Base-by-base conservation (phyloP, 371 early-diverging fungal species). In the Batrachochytrium dendrobatidis region DNA sequence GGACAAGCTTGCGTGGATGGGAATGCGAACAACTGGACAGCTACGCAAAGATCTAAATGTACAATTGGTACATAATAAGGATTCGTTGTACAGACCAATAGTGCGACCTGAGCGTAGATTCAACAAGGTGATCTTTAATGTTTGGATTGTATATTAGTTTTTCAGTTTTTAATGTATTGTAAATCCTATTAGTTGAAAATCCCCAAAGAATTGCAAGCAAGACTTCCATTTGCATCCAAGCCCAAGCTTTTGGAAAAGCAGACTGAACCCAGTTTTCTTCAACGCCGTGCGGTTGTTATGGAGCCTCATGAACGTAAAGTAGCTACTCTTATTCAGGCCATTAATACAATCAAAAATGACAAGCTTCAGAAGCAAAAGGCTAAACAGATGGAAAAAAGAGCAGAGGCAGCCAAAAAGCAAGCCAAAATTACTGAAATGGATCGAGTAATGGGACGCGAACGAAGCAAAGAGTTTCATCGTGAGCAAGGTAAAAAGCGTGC, bases 241-340 rank as follows among this genome's bases (percentile, higher is more conserved):
- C 94, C 93, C 62, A 95, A 93, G 75, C 46, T 78, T 5, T 31
- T 75, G 29, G 55, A 66, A 1, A 71, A 82, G 55, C 68, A 76
- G 55, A 73, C 73, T 58, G 72, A 74, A 28, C 74, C 73, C 5
- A 53, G 66, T 5, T 81, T 82, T 50, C 51, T 83, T 46, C 69
- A 77, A 58, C 82, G 85, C 46, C 85, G 91, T 24, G 95, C 95
- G 0, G 94, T 95, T 20, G 83, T 94, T 46, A 67, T 92, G 55
- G 90, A 92, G 66, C 86, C 92, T 15, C 85, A 91, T 62, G 94
- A 95, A 70, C 83, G 84, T 76, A 87, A 90, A 76, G 86, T 93
- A 34, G 77, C 78, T 45, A 79, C 79, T 15, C 66, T 95, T 51
- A 83, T 94, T 75, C 89, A 87, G 64, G 86, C 89, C 70, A 80